Base-by-base conservation (phyloP, 495 filamentous ascomycete genomes). In the Podospora bellae-mahoneyi region DNA sequence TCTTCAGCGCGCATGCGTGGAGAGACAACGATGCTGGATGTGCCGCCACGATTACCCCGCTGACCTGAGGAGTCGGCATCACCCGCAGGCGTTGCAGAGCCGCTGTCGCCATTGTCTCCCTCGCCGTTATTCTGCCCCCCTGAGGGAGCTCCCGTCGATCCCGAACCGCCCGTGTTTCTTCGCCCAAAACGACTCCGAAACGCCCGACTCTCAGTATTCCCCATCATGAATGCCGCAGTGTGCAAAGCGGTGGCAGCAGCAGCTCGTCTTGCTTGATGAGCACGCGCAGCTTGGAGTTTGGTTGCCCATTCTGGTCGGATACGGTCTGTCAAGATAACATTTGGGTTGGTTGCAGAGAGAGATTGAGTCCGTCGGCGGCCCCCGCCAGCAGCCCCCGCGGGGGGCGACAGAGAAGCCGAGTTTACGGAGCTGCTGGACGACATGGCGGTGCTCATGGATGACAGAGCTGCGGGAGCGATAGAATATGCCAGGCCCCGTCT, bases 181-280 rank as follows among this genome's bases (percentile, higher is more conserved):
- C 84, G 81, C 32, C 84, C 81, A 26, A 84, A 83, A 6, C 82
- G 78, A 32, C 77, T 75, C 5, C 81, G 80, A 30, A 83, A 79
- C 1, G 79, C 75, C 30, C 83, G 80, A 9, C 77, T 75, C 53
- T 85, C 82, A 27, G 78, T 73, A 53, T 86, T 87, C 15, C 90
- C 89, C 84, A 97, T 94, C 63, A 99, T 78, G 73, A 97, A 98
- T 5, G 95, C 96, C 4, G 95, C 95, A 57, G 94, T 96, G 71
- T 99, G 95, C 26, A 99, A 79, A 53, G 95, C 95, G 3, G 95
- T 97, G 3, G 95, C 95, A 10, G 95, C 95, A 0, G 95, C 95
- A 54, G 95, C 93, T 62, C 96, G 83, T 55, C 95, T 87, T 18
- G 93, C 88, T 39, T 91, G 87, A 73, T 97, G 92, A 20, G 90